Percentiles rank a stretch among this genome's conserved stretches.
Conservation (phyloP, 2,329 filamentous ascomycete species). For the Apiospora phragmitis region DNA sequence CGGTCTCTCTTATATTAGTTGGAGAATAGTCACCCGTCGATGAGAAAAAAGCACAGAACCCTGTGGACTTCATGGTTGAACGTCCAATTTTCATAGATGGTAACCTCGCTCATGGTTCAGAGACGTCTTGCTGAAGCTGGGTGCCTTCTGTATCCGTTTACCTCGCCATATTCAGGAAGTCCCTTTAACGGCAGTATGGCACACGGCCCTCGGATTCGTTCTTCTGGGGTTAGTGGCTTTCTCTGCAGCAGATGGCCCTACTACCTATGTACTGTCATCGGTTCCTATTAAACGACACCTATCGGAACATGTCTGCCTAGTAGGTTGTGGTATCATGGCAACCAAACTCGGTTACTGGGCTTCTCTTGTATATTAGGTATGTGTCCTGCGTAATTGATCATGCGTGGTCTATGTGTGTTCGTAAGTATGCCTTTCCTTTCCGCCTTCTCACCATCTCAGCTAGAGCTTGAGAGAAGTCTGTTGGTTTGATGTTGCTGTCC, state of each 20-base stretch:
- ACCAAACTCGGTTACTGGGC: neutral
- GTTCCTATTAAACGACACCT: neutral
- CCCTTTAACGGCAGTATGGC: neutral
- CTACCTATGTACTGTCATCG: neutral
- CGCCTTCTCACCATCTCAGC: neutral
- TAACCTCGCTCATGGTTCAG: neutral
- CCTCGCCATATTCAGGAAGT: neutral
- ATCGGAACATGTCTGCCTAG: neutral
- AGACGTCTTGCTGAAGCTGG: neutral
- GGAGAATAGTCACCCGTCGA: too few relatives aligned
- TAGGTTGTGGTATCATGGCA: slow-evolving; percentile 3
- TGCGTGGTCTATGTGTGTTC: neutral
- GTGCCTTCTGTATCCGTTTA: neutral
- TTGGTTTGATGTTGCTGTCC: neutral
- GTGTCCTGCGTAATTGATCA: neutral
- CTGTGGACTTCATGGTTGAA: neutral
- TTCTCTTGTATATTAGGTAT: neutral
- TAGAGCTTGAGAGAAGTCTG: neutral
- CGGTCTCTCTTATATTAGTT: too few relatives aligned
- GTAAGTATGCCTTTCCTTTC: neutral
- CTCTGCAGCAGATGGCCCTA: neutral
- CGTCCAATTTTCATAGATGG: neutral
- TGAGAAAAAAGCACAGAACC: too few relatives aligned
- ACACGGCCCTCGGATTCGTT: neutral
- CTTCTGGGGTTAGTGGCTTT: neutral